Conservation (phyloP, 2,329 filamentous ascomycete genomes). For the Aspergillus pseudotamarii region DNA sequence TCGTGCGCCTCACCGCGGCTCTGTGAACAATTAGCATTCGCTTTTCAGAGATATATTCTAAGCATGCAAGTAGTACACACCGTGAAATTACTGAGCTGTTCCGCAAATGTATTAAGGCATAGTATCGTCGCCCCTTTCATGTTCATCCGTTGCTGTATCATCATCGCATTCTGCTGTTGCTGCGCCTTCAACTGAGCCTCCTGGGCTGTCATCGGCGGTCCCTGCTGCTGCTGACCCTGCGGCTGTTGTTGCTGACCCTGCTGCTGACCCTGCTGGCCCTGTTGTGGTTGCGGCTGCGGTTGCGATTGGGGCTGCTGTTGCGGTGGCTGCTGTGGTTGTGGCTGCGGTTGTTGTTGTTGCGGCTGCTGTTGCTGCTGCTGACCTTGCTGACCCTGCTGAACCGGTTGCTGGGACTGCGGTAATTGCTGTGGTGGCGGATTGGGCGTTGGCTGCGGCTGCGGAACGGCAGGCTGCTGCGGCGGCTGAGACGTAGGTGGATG, state of each 20-base stretch:
- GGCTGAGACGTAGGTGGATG: slow-evolving; percentile 38
- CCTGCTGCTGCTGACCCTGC: slow-evolving; percentile 17
- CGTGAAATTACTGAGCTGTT: slow-evolving; percentile 59
- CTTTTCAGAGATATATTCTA: not conserved
- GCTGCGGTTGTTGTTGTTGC: slow-evolving; percentile 32
- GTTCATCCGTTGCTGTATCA: slow-evolving; percentile 43
- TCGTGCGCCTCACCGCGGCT: slow-evolving; percentile 66
- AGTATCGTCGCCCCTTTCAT: slow-evolving; percentile 52
- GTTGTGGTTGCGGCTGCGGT: slow-evolving; percentile 33
- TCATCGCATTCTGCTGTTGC: slow-evolving; percentile 38
- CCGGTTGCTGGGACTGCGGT: slow-evolving; percentile 40
- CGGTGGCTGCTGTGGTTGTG: slow-evolving; percentile 33
- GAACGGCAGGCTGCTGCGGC: slow-evolving; percentile 36
- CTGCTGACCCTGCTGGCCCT: slow-evolving; percentile 39
- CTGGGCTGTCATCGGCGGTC: slow-evolving; percentile 37
- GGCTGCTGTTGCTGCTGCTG: slow-evolving; percentile 34
- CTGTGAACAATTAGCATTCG: slow-evolving; percentile 36
- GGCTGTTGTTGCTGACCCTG: slow-evolving; percentile 39
- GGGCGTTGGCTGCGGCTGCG: slow-evolving; percentile 39
- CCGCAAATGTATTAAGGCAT: slow-evolving; percentile 58
- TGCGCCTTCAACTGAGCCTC: slow-evolving; percentile 46
- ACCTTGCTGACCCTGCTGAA: slow-evolving; percentile 29
- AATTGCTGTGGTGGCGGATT: slow-evolving; percentile 40
- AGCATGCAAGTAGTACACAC: slow-evolving; percentile 48
- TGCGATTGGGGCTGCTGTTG: slow-evolving; percentile 44